These are phyloP conservation scores for Groenewaldozyma salmanticensis DNA, from an alignment of 805 yeast species.

Conservation along the genomic window DNA sequence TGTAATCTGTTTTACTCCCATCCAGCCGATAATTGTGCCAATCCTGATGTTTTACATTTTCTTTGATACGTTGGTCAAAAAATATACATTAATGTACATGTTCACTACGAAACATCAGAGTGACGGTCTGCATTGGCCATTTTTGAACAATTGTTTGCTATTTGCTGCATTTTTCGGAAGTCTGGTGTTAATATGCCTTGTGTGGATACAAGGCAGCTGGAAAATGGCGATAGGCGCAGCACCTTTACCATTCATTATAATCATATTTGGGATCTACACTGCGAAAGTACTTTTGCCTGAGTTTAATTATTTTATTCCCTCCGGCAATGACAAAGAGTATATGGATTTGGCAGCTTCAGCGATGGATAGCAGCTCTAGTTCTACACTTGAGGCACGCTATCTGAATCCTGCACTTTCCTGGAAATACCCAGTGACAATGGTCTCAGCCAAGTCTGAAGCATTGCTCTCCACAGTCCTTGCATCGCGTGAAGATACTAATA, in stretches of 20 bases:
- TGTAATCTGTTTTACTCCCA: slow-evolving; percentile 28
- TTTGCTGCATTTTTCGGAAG: slow-evolving; percentile 29
- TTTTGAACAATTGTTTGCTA: slow-evolving; percentile 24
- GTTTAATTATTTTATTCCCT: slow-evolving; percentile 17
- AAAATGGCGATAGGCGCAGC: slow-evolving; percentile 22
- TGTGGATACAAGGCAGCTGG: slow-evolving; percentile 31
- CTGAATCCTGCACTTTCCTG: slow-evolving; percentile 16
- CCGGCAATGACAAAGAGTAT: slow-evolving; percentile 10
- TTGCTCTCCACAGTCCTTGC: slow-evolving; percentile 11
- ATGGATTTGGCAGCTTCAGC: slow-evolving; percentile 7
- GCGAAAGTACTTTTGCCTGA: slow-evolving; percentile 3
- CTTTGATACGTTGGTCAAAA: slow-evolving; percentile 26
- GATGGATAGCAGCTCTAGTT: neutral
- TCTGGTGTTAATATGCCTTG: slow-evolving; percentile 27
- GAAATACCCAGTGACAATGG: slow-evolving; percentile 17
- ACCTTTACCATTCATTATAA: slow-evolving; percentile 23
- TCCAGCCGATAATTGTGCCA: slow-evolving; percentile 30
- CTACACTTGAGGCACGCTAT: slow-evolving; percentile 13
- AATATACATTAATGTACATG: slow-evolving; percentile 28
- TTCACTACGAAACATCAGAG: slow-evolving; percentile 30
- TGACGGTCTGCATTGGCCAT: slow-evolving; percentile 30
- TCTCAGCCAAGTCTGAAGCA: slow-evolving; percentile 14
- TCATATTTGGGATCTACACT: slow-evolving; percentile 23
- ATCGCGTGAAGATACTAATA: slow-evolving; percentile 1
- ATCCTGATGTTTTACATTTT: slow-evolving; percentile 21